Conservation (phyloP, 192 early-diverging fungal genomes). For the Coemansia sp. region DNA sequence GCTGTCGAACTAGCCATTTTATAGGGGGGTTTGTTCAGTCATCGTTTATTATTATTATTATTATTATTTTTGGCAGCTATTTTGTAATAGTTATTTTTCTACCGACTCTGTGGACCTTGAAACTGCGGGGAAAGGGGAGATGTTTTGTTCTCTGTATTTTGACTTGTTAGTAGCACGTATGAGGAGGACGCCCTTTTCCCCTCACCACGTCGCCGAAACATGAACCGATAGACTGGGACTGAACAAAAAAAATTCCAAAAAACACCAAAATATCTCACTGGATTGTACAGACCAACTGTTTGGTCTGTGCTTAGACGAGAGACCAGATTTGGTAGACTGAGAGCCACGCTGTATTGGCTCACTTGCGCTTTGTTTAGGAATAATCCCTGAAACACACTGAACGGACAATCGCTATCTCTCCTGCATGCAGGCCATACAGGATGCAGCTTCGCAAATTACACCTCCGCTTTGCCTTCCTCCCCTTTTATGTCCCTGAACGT, state of each 20-base stretch:
- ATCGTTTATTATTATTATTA: not conserved
- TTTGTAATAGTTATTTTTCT: not conserved
- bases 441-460: slow-evolving; percentile 4
- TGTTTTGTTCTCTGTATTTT: not conserved
- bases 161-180: not conserved
- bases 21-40: not conserved
- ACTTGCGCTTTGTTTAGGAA: not conserved
- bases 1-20: not conserved
- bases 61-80: not conserved
- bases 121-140: not conserved
- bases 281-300: not conserved
- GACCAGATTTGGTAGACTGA: not conserved
- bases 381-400: not conserved
- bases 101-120: not conserved
- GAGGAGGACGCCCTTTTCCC: not conserved
- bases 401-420: not conserved
- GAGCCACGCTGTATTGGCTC: not conserved
- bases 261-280: not conserved
- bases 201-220: not conserved
- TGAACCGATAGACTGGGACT: not conserved
- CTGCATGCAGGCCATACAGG: slow-evolving; percentile 1
- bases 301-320: not conserved
- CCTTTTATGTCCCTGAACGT: not conserved
- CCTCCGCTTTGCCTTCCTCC: not conserved
- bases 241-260: not conserved